These are phyloP conservation scores for Chytridium lagenaria DNA, from an alignment of 371 early-diverging fungal genomes.

Conservation along the genomic window DNA sequence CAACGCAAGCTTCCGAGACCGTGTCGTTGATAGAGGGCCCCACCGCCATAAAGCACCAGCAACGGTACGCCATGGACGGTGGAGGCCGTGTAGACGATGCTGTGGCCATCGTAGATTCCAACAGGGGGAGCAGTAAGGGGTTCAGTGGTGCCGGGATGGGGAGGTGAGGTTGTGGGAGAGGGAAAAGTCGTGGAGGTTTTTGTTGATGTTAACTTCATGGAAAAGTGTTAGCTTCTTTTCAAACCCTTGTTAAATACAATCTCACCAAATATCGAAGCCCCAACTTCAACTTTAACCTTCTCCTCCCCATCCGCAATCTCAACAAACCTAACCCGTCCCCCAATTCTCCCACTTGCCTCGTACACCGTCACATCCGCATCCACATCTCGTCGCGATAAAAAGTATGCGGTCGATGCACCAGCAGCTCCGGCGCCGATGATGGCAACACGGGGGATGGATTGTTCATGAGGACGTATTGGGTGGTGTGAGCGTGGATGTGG, in stretches of 20 bases:
- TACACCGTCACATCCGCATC: constrained; percentile 18
- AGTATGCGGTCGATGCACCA: constrained; percentile 28
- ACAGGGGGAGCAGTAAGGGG: background rate
- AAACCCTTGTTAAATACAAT: too few relatives aligned
- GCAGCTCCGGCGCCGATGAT: constrained; percentile 35
- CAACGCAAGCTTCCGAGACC: constrained; percentile 23
- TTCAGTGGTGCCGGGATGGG: background rate
- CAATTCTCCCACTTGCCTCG: constrained; percentile 36
- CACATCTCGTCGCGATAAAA: background rate
- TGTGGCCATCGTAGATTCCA: constrained; percentile 30
- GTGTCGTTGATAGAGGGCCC: constrained; percentile 21
- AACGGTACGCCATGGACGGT: constrained; percentile 15
- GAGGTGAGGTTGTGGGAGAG: background rate
- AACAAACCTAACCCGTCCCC: constrained; percentile 37
- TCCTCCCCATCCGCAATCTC: background rate
- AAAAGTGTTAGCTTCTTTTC: too few relatives aligned
- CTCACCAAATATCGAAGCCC: constrained; percentile 28
- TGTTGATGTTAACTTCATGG: constrained; percentile 8
- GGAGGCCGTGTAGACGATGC: constrained; percentile 20
- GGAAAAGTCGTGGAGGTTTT: background rate
- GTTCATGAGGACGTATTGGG: background rate
- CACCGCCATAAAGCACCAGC: constrained; percentile 28
- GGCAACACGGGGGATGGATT: constrained; percentile 15
- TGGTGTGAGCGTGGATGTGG: background rate
- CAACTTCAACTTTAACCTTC: constrained; percentile 23